Conservation (phyloP, 176 grass and related monocot genomes). For the Thinopyrum elongatum region DNA sequence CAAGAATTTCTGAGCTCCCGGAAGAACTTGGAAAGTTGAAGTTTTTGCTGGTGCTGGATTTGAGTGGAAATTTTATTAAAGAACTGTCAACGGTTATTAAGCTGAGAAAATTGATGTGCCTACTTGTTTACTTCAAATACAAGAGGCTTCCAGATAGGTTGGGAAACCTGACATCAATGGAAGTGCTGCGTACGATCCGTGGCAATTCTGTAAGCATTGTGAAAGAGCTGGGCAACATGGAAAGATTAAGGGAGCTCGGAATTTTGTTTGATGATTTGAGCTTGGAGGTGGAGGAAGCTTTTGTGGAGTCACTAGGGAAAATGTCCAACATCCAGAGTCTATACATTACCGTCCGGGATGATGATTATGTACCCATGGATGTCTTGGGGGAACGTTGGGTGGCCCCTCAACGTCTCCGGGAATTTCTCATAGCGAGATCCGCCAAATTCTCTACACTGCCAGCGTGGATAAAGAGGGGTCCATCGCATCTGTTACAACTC, state of each 20-base stretch:
- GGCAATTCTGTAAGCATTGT: neutral
- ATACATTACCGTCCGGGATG: neutral
- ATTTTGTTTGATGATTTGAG: neutral
- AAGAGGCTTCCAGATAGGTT: neutral
- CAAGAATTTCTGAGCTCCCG: neutral
- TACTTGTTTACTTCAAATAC: neutral
- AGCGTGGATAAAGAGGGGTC: neutral
- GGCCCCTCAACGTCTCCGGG: neutral
- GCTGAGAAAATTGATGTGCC: neutral
- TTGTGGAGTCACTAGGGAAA: neutral
- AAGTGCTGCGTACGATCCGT: neutral
- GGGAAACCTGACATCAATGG: neutral
- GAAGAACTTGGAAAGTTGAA: neutral
- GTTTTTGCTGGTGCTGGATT: neutral
- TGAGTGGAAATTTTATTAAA: neutral
- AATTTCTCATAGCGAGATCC: accelerated
- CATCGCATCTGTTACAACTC: neutral
- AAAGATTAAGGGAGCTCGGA: neutral
- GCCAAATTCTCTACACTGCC: neutral
- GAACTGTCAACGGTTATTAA: neutral
- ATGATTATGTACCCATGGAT: accelerated
- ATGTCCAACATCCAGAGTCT: neutral
- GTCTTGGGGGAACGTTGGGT: neutral
- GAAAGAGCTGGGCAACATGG: neutral
- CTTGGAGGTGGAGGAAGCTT: neutral